Evolutionary conservation across 345 rosid species (phyloP).

Genomic region (Gossypium bickii): DNA sequence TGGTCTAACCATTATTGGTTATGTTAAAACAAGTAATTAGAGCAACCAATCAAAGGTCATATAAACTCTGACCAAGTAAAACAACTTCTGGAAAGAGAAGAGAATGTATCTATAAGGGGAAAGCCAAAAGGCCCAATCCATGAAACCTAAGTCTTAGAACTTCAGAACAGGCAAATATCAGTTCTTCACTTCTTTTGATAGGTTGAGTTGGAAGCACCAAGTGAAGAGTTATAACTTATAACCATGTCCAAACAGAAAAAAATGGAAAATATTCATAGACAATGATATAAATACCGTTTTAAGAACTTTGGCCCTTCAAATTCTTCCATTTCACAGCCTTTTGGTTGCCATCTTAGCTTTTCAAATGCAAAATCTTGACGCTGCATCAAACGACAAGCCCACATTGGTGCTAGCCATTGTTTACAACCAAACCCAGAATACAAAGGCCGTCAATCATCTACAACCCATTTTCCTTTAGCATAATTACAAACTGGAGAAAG

Average conservation of each 20-base stretch:
- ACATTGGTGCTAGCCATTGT: slow-evolving; percentile 86
- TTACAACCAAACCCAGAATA: slow-evolving; percentile 83
- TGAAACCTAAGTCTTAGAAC: neutral
- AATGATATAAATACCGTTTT: slow-evolving; percentile 42
- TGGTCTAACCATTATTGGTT: neutral
- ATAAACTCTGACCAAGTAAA: slow-evolving; percentile 11
- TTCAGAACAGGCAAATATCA: slow-evolving; percentile 1
- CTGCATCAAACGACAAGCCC: slow-evolving; percentile 92
- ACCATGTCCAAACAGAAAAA: slow-evolving; percentile 4
- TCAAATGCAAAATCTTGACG: slow-evolving; percentile 82
- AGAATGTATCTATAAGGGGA: slow-evolving; percentile 3
- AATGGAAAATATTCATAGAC: neutral
- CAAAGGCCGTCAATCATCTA: slow-evolving; percentile 60
- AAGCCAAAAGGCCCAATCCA: neutral
- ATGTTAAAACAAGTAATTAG: neutral
- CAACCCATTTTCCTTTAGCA: slow-evolving; percentile 91
- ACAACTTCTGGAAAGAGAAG: neutral
- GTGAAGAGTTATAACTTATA: neutral
- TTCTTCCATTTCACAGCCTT: slow-evolving; percentile 70
- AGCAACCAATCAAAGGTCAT: neutral
- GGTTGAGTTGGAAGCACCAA: neutral
- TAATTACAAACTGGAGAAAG: slow-evolving; percentile 56
- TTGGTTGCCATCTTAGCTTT: slow-evolving; percentile 78
- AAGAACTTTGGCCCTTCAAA: slow-evolving; percentile 73
- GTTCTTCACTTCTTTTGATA: slow-evolving; percentile 1